Percentiles rank a stretch among this genome's conserved stretches.
phyloP scores from a whole-genome alignment of 2,329 filamentous ascomycete genomes.

The Nemania diffusa region DNA sequence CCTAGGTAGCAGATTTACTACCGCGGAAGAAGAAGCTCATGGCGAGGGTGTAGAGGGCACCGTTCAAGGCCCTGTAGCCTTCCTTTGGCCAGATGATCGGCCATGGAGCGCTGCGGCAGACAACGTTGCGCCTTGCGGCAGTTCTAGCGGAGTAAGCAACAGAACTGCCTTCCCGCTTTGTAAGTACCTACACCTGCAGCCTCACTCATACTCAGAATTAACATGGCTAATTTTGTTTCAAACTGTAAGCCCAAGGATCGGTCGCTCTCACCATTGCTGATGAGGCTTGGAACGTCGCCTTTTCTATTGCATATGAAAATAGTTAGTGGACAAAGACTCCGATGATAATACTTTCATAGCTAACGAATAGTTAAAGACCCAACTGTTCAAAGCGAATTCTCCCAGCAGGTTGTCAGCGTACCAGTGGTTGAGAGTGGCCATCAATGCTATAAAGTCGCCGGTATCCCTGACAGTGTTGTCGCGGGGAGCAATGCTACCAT shows the following conservation, averaged over 20 bases:
- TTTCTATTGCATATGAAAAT: slow-evolving; percentile 60
- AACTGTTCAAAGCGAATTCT: slow-evolving; percentile 49
- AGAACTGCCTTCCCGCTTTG: slow-evolving; percentile 63
- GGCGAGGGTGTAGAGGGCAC: slow-evolving; percentile 47
- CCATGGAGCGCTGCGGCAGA: slow-evolving; percentile 61
- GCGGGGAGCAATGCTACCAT: slow-evolving; percentile 52
- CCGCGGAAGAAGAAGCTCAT: slow-evolving; percentile 34
- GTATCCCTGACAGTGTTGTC: slow-evolving; percentile 41
- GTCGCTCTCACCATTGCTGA: slow-evolving; percentile 63
- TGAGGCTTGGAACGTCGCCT: slow-evolving; percentile 61
- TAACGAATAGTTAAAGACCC: slow-evolving; percentile 40
- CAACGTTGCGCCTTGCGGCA: slow-evolving; percentile 64
- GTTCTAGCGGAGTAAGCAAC: slow-evolving; percentile 55
- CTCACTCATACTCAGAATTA: neutral
- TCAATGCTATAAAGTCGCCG: slow-evolving; percentile 51
- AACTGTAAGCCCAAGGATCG: slow-evolving; percentile 57
- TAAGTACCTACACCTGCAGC: slow-evolving; percentile 42
- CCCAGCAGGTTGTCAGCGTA: slow-evolving; percentile 47
- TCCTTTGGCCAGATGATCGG: slow-evolving; percentile 65
- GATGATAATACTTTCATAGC: neutral
- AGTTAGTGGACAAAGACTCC: slow-evolving; percentile 47
- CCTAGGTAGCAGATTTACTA: slow-evolving; percentile 32
- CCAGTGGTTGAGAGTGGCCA: slow-evolving; percentile 50
- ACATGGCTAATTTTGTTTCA: neutral
- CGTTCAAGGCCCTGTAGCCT: slow-evolving; percentile 64